A percentile compares a stretch with the other conserved stretches of the same genome.
phyloP scores from a whole-genome alignment of 768 basidiomycete genomes.

The Trametopsis cervina region DNA sequence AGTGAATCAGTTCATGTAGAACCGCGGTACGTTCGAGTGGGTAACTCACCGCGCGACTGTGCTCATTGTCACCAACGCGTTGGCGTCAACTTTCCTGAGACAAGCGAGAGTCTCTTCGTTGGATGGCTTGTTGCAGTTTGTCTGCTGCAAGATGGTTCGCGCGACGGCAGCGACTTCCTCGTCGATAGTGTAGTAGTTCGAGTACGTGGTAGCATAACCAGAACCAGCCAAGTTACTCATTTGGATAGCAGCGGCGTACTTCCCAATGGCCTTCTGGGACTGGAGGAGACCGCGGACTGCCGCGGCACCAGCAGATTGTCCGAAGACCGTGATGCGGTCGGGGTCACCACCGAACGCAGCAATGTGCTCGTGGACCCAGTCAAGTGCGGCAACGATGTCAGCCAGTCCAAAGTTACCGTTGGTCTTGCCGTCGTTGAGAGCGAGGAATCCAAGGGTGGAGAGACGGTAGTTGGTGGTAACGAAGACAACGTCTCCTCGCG shows the following conservation, averaged over 20 bases:
- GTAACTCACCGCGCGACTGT: conserved; percentile 28
- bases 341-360: conserved; percentile 53
- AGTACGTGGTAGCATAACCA: conserved; percentile 42
- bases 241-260: conserved; percentile 27
- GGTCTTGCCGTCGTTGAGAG: conserved; percentile 33
- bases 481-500: conserved; percentile 35
- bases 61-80: conserved; percentile 29
- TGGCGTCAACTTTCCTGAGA: conserved; percentile 27
- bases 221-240: conserved; percentile 43
- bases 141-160: conserved; percentile 29
- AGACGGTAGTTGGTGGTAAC: conserved; percentile 34
- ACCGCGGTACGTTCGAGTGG: background rate
- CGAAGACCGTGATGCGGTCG: conserved; percentile 42
- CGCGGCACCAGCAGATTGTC: conserved; percentile 47
- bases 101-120: conserved; percentile 29
- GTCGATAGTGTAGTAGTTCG: conserved; percentile 40
- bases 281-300: conserved; percentile 30
- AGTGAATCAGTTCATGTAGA: background rate
- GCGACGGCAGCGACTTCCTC: conserved; percentile 31
- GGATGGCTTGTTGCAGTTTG: conserved; percentile 16
- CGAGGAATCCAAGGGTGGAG: conserved; percentile 37
- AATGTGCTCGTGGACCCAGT: conserved; percentile 47
- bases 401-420: conserved; percentile 41
- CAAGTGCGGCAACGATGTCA: conserved; percentile 35
- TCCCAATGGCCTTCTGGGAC: conserved; percentile 26